Evolutionary conservation across 1,284 basidiomycete species (phyloP), one percentile per base, ranked within the genome.

Genomic region (Leccinum cinnamomeum): DNA sequence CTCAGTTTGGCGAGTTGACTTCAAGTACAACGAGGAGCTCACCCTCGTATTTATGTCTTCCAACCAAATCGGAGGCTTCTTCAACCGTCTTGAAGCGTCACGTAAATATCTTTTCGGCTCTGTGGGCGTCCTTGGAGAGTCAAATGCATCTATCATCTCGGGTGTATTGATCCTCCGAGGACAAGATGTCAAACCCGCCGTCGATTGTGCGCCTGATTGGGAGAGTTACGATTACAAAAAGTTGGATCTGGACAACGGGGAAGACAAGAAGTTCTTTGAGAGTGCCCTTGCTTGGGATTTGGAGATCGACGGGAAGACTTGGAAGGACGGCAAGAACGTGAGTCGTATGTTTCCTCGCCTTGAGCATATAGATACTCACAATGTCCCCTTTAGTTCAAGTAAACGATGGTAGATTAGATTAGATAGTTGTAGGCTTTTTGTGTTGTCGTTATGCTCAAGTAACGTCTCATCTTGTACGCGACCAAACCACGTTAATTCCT

Each of bases 1-100:
- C 89, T 97, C 95, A 66, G 77, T 91, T 76, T 97, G 92, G 92
- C 85, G 89, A 67, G 87, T 95, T 63, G 92, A 95, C 83, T 98
- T 94, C 91, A 95, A 97, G 84, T 98, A 98, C 88, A 94, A 93
- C 81, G 84, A 90, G 30, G 97, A 98, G 81, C 89, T 99, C 68
- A 96, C 94, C 48, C 87, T 89, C 78, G 84, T 85, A 61, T 97
- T 95, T 86, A 97, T 94, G 95, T 95, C 92, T 61, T 87, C 89
- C 70, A 91, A 92, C 81, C 90, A 90, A 79, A 90, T 98, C 73
- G 86, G 87, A 64, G 97, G 97, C 30, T 95, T 97, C 88, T 98
- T 97, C 87, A 91, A 94, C 82, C 94, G 97, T 68, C 88, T 98
- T 16, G 95, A 97, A 82, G 95, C 87, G 28, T 94, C 94, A 50